Base-by-base conservation (phyloP, 768 basidiomycete species). In the Phylloporus sp. region DNA sequence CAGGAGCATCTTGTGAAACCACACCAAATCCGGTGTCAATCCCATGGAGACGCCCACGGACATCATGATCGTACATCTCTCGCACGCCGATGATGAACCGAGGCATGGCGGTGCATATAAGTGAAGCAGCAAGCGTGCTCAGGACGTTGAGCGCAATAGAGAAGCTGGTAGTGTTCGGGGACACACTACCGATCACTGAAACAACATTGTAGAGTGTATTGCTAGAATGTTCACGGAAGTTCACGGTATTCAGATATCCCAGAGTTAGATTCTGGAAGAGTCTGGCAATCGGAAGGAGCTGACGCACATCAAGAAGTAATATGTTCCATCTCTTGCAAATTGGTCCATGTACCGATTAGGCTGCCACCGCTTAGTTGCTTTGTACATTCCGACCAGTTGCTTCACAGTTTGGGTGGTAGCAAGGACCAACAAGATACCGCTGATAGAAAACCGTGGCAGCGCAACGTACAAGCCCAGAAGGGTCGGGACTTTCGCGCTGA, bases 291-390 rank as follows among this genome's bases (percentile, higher is more conserved):
- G n/a, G n/a, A n/a, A n/a, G n/a, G n/a, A n/a, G n/a, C n/a, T n/a
- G 12, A 52, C 59, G 2, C 40, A 61, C 59, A 26, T 20, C 5
- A 57, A 0, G 20, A 61, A 60, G 16, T 54, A 61, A 5, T 48
- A 23, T 0, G 44, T n/a, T 2, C 59, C 59, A 11, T 60, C 59
- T 11, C 26, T 45, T 5, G 9, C 13, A 3, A 61, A 18, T 3
- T 4, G 41, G 5, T 27, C 18, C 39, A 56, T 39, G 34, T 51
- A 60, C 5, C 38, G 28, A 28, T 56, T 60, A 11, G 13, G 36
- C 6, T 38, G 38, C 58, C 57, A 59, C 1, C 8, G 41, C 11
- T 35, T 47, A 6, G 52, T 56, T 9, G 28, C 47, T n/a, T 18
- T 46, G 54, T 56, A 46, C 44, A 51, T 43, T 0, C 23, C 12